Conservation (phyloP, 148 eudicot genomes). For the Suaeda aralocaspica region DNA sequence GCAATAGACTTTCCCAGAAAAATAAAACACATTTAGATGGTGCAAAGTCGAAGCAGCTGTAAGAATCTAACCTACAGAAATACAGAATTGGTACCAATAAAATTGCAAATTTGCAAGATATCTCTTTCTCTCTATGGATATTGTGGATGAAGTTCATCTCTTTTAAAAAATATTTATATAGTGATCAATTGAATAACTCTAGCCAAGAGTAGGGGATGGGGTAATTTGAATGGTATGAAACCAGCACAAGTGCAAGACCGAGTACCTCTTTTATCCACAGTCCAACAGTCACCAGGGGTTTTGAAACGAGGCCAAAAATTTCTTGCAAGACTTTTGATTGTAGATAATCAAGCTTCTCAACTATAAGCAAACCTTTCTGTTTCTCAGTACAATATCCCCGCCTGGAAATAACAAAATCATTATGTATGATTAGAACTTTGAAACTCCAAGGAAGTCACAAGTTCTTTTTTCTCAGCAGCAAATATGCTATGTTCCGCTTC, state of each 20-base stretch:
- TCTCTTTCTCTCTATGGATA: background rate
- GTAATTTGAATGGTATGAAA: background rate
- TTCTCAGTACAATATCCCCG: conserved; percentile 83
- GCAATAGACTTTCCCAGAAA: background rate
- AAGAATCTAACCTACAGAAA: background rate
- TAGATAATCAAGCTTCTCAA: conserved; percentile 86
- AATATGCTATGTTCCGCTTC: background rate
- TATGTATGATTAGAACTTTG: conserved; percentile 17
- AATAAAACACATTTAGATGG: background rate
- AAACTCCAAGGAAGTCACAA: background rate
- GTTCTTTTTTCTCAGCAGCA: background rate
- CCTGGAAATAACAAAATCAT: conserved; percentile 40
- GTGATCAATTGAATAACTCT: background rate
- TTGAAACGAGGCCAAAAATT: conserved; percentile 51
- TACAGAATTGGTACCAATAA: background rate
- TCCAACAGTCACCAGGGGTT: conserved; percentile 58
- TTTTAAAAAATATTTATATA: background rate
- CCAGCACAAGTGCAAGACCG: conserved; percentile 7
- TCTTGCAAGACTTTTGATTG: conserved; percentile 74
- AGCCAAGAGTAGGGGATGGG: background rate
- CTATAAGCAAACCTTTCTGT: conserved; percentile 81
- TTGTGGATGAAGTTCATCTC: background rate
- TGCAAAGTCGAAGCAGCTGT: background rate
- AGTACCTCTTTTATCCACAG: conserved; percentile 66
- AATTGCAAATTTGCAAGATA: background rate